Base-by-base conservation (phyloP, 495 filamentous ascomycete species). In the Aspergillus homomorphus region DNA sequence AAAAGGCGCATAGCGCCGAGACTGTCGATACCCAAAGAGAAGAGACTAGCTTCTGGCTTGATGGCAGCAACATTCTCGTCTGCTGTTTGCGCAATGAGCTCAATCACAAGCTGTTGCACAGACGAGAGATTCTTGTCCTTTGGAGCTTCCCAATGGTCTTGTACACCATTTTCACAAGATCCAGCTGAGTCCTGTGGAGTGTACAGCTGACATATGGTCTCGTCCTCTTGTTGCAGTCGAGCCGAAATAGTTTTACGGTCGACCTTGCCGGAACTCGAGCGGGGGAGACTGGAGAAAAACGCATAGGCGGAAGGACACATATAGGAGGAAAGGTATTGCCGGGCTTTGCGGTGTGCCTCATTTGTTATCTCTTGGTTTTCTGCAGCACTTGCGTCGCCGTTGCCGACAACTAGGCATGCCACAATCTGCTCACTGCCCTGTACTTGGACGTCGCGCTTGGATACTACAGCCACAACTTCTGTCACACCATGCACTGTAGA, bases 11-110 rank as follows among this genome's bases (percentile, higher is more conserved):
- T 83, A 8, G 86, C 85, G 0, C 86, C 86, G 12, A 94, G 87
- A 0, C 89, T 92, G 66, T 92, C 90, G 6, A 92, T 71, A 0
- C 90, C 90, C 0, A 92, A 71, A 26, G 91, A 87, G 62, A 88
- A 91, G 20, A 93, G 80, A 23, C 79, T 90, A 0, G 84, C 79
- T 0, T 69, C 67, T 14, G 74, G 70, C 4, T 64, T 70, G 30
- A 90, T 75, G 0, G 73, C 68, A 1, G 66, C 64, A 1, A 48
- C 16, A 2, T 79, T 64, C 22, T 84, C 65, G 3, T 67, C 55
- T 1, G 80, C 72, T 48, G 84, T 72, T 16, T 74, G 64, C 0
- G 73, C 66, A n/a, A 92, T 67, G 2, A 80, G 73, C 2, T 24
- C 20, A 24, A 65, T 22, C 12, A 68, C 49, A 21, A 66, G 56